Base-by-base conservation (phyloP, 202 grass and related monocot species). In the Panicum virgatum region DNA sequence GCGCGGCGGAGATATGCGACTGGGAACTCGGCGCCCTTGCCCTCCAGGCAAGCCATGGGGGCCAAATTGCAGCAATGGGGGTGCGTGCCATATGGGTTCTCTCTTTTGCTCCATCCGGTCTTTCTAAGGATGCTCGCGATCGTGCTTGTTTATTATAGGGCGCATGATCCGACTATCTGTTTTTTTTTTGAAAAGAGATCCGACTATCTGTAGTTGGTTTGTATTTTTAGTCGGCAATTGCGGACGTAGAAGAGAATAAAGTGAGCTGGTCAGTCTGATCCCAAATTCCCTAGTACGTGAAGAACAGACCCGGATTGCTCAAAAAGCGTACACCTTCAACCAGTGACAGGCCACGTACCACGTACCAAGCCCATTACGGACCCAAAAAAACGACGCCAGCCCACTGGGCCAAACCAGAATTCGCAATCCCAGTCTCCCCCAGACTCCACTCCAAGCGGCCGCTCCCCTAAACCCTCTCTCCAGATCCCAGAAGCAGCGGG, bases 311-410 rank as follows among this genome's bases (percentile, higher is more conserved):
- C 7, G 32, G 6, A 62, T 32, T 32, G 27, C 56, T 13, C 22
- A 15, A 32, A 32, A 30, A 62, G 27, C 32, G 87, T 22, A 78
- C 79, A 45, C 79, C 79, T 83, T 86, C 69, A 64, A 88, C 18
- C 44, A 50, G 36, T 57, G 84, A 88, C 70, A 89, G 77, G 62
- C 76, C n/a, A n/a, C n/a, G n/a, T n/a, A n/a, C n/a, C 27, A 15
- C 6, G 5, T 18, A 34, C 5, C 13, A 16, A 62, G 27, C 27
- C 59, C 60, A 62, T 34, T 18, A 18, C 7, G 29, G 29, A 9
- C 26, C 25, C 12, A 29, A 62, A 18, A 6, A 23, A 29, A 34
- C 3, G 62, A 36, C 0, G 16, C 15, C 18, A 64, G 62, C 62
- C 32, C 32, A 37, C 16, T 65, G 32, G 61, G 61, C 61, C 30